Conservation (phyloP, 495 filamentous ascomycete genomes). For the Bathelium albidoporum region DNA sequence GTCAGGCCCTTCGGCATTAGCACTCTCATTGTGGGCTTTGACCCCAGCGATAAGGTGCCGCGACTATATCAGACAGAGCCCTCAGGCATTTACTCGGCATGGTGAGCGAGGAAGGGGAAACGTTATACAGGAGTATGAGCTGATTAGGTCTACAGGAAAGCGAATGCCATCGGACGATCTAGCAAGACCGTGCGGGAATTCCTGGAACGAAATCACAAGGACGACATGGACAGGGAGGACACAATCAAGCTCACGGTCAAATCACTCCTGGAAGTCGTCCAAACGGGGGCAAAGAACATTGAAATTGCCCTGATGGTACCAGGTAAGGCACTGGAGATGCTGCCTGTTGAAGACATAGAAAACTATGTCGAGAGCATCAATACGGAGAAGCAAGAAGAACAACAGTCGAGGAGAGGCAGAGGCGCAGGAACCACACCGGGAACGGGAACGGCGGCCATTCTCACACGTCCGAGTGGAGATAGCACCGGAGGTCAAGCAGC, state of each 20-base stretch:
- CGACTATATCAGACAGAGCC: slow-evolving; percentile 96
- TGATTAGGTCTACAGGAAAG: slow-evolving; percentile 61
- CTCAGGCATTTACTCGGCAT: slow-evolving; percentile 95
- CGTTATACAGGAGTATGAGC: background rate
- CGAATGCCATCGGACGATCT: slow-evolving; percentile 94
- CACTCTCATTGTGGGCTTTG: slow-evolving; percentile 93
- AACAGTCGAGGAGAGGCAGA: slow-evolving; percentile 78
- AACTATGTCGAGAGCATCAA: slow-evolving; percentile 95
- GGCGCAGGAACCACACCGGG: slow-evolving; percentile 55
- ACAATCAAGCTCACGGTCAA: slow-evolving; percentile 98
- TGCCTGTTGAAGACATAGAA: slow-evolving; percentile 91
- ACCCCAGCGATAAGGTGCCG: slow-evolving; percentile 75
- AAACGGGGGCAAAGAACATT: slow-evolving; percentile 98
- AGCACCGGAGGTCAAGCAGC: slow-evolving; percentile 14
- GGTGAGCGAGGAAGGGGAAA: slow-evolving; percentile 43
- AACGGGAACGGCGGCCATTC: slow-evolving; percentile 65
- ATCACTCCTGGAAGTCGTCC: slow-evolving; percentile 93
- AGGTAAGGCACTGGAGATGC: slow-evolving; percentile 85
- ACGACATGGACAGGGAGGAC: slow-evolving; percentile 88
- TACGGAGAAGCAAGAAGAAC: slow-evolving; percentile 97
- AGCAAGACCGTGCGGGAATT: slow-evolving; percentile 99
- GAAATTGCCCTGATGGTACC: slow-evolving; percentile 98
- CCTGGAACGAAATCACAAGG: slow-evolving; percentile 94
- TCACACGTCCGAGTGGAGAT: slow-evolving; percentile 51
- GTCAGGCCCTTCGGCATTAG: slow-evolving; percentile 96